Base-by-base conservation (phyloP, 2,329 filamentous ascomycete species). In the Aureobasidium sp. region DNA sequence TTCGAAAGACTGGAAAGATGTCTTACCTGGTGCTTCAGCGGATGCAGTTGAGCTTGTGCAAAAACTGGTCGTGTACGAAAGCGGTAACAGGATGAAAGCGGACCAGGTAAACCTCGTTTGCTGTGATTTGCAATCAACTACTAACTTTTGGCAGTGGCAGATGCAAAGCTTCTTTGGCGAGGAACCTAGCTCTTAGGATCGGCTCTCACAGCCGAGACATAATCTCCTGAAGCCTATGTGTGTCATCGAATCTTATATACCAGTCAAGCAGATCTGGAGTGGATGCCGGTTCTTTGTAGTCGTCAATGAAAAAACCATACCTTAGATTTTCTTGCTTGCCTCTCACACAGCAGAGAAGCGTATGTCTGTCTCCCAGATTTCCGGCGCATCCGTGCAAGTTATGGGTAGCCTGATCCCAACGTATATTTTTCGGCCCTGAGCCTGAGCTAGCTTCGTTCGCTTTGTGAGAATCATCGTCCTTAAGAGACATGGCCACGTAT, bases 21-120 rank as follows among this genome's bases (percentile, higher is more conserved):
- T 97, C 21, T 75, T 97, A 45, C 84, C 84, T 0, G 79, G 78
- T 5, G 81, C 85, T 0, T 81, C 84, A 2, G 73, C 78, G 0
- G 76, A 77, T 15, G 87, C 85, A 32, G 80, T 83, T 63, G 82
- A 88, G 64, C 75, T 97, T 37, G 84, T 95, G 10, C 79, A 78
- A 42, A 78, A 76, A 5, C 73, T 96, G 65, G 81, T 99, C 13
- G 79, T 79, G 49, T 99, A 88, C 74, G 86, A 96, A 71, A 88
- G 82, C 70, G 76, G 81, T 13, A 73, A 78, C 42, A 83, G 94
- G 66, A 75, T 88, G 65, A 87, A 83, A 15, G 91, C 92, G 50
- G 76, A 78, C 60, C 73, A 88, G 78, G 88, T 50, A 25, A 34
- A 45, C 42, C 16, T 29, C 16, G 15, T 48, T 16, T 3, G 42